Conservation (phyloP, 2,329 filamentous ascomycete species). For the Zasmidium citrigriseum region DNA sequence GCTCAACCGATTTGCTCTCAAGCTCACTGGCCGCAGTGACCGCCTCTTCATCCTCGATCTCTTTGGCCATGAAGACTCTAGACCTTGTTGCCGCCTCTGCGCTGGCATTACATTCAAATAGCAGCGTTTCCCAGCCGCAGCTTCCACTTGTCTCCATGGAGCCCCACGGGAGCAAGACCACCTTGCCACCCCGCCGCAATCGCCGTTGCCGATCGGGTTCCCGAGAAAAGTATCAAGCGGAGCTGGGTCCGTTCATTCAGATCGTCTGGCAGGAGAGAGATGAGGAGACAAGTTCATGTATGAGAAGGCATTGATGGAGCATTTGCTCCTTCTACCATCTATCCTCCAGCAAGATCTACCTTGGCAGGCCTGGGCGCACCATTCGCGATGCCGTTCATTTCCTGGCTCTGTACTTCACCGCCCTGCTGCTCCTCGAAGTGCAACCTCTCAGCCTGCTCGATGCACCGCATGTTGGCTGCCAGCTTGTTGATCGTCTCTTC, state of each 20-base stretch:
- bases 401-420: background rate
- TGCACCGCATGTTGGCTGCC: slow-evolving; percentile 83
- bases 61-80: background rate
- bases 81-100: background rate
- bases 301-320: too few relatives aligned
- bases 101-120: background rate
- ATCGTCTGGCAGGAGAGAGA: background rate
- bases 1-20: background rate
- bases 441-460: slow-evolving; percentile 77
- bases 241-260: background rate
- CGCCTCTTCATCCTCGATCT: background rate
- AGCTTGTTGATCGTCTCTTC: slow-evolving; percentile 97
- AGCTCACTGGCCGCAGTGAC: background rate
- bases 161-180: background rate
- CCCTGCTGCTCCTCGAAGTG: slow-evolving; percentile 53
- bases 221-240: background rate
- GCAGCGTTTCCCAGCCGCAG: background rate
- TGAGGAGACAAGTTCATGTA: background rate
- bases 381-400: background rate
- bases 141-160: background rate
- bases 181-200: too few relatives aligned
- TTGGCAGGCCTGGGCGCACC: slow-evolving; percentile 1
- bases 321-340: slow-evolving; percentile 2
- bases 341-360: slow-evolving; percentile 16
- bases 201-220: background rate